A percentile compares a stretch with the other conserved stretches of the same genome.
phyloP scores from a whole-genome alignment of 208 protist genomes.

The Wallacemonas sp. region DNA sequence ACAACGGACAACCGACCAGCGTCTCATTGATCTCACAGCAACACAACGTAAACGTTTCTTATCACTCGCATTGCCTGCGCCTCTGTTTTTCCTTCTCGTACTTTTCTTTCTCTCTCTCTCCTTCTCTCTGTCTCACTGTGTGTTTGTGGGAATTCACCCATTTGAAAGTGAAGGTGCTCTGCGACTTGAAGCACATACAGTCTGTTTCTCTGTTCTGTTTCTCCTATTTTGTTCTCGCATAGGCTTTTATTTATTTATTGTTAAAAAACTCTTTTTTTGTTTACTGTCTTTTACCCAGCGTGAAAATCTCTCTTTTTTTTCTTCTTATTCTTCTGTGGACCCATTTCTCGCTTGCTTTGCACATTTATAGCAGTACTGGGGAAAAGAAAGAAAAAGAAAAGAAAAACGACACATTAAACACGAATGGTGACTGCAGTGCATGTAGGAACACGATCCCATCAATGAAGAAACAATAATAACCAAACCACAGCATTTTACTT shows the following conservation, averaged over 20 bases:
- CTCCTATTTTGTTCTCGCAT: too few species aligned
- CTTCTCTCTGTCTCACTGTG: background rate
- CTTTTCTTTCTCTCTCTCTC: background rate
- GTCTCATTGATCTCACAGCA: too few species aligned
- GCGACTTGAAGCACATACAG: too few species aligned
- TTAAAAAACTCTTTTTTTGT: too few species aligned
- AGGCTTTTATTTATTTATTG: too few species aligned
- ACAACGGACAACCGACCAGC: too few species aligned
- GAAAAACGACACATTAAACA: too few species aligned
- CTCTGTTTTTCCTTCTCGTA: background rate
- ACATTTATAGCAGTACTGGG: too few species aligned
- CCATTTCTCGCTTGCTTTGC: background rate
- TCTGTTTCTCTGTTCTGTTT: too few species aligned
- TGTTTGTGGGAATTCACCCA: background rate
- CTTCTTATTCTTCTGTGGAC: constrained; percentile 5
- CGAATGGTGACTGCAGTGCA: too few species aligned
- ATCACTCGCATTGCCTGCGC: background rate
- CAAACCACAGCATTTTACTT: background rate
- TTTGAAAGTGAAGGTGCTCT: background rate
- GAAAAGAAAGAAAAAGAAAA: background rate
- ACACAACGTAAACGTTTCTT: background rate
- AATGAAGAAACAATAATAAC: background rate
- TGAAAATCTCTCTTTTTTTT: constrained; percentile 1
- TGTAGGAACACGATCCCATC: background rate
- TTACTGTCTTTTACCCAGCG: too few species aligned